Conservation (phyloP, 2,329 filamentous ascomycete species). For the Microcyclosporella mali region DNA sequence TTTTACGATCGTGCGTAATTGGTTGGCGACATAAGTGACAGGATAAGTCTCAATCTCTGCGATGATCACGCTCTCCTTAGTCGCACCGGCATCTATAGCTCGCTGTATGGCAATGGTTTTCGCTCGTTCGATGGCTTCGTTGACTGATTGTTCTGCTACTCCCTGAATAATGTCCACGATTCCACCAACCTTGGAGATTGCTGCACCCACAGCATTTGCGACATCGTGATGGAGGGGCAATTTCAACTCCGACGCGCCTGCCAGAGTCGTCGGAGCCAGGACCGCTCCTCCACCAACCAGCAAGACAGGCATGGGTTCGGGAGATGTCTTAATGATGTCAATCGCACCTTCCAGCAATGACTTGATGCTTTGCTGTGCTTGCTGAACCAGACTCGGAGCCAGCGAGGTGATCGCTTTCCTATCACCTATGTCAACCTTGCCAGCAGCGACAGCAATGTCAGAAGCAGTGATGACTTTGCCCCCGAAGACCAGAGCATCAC, state of each 20-base stretch:
- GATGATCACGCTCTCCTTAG: constrained; percentile 37
- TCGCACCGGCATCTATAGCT: constrained; percentile 31
- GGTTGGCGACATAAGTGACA: constrained; percentile 32
- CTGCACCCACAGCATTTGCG: constrained; percentile 57
- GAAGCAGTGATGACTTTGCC: constrained; percentile 49
- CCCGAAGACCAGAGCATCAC: constrained; percentile 49
- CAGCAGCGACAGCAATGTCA: constrained; percentile 43
- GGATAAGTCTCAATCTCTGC: constrained; percentile 42
- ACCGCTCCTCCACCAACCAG: constrained; percentile 55
- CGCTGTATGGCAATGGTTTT: constrained; percentile 33
- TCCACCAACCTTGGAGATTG: constrained; percentile 51
- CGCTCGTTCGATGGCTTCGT: constrained; percentile 36
- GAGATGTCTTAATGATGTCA: constrained; percentile 53
- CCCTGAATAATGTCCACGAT: constrained; percentile 48
- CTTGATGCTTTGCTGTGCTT: constrained; percentile 36
- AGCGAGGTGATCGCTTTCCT: constrained; percentile 16
- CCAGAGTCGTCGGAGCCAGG: constrained; percentile 44
- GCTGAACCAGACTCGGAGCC: constrained; percentile 14
- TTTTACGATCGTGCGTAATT: constrained; percentile 29
- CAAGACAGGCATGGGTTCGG: constrained; percentile 47
- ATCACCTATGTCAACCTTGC: constrained; percentile 25
- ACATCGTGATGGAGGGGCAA: constrained; percentile 49
- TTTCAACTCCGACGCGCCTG: constrained; percentile 47
- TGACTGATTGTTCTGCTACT: constrained; percentile 37
- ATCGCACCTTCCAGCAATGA: constrained; percentile 47